Evolutionary conservation across 2,329 filamentous ascomycete species (phyloP), one percentile per base, ranked within the genome.

Genomic region (Fusarium hainanense): DNA sequence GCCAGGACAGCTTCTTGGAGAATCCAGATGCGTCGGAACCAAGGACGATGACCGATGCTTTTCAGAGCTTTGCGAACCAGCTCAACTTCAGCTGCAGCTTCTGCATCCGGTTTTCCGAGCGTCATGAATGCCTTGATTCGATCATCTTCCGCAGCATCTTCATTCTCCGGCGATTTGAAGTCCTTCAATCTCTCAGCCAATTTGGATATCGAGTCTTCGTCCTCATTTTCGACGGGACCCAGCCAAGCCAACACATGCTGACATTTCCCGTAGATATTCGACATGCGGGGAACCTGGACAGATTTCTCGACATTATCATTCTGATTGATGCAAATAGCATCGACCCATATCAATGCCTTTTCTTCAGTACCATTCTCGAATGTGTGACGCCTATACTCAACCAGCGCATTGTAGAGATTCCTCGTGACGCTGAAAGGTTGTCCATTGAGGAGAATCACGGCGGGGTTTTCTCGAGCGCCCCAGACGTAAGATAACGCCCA

Each of bases 401-500:
- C 10, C 1, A 69, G 55, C 6, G 66, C 55, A 34, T 62, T 14
- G 16, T 69, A 50, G 0, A 69, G 2, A 2, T 69, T 69, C 0
- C 43, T 52, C 1, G 60, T 69, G 7, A 69, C 7, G 6, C 16
- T 43, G 11, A 69, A 69, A 4, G 23, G 12, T 2, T 23, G 28
- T 0, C 28, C 27, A 1, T 66, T 41, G 0, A 66, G 48, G 8
- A 41, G 8, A 3, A 69, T 44, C 1, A 7, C 21, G 2, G 21
- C 28, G 4, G 60, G 66, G 10, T 62, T 46, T 18, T 54, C 47
- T 25, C 20, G 23, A 0, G 55, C 10, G 4, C 66, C 51, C 66
- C 66, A 69, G 10, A 69, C 66, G 11, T 69, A 69, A 3, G 60
- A 69, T 8, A 69, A 7, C 1, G 66, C 66, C 60, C 54, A 69